Base-by-base conservation (phyloP, 2,329 filamentous ascomycete species). In the Coniella lustricola region DNA sequence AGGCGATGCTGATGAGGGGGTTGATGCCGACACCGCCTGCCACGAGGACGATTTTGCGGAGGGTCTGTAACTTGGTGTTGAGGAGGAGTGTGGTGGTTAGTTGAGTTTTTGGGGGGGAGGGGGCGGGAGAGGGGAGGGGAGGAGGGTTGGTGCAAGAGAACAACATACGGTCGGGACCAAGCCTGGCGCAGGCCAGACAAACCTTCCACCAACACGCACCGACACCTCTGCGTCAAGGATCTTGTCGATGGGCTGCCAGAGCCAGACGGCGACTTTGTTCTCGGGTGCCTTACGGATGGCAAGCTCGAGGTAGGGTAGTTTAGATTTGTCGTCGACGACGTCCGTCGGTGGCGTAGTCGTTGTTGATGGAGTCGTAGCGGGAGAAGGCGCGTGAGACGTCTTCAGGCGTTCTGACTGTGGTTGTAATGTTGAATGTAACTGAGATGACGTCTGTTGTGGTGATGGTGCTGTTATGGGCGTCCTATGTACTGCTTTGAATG, bases 21-120 rank as follows among this genome's bases (percentile, higher is more conserved):
- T 94, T 94, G 49, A 94, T 83, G 0, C 89, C 88, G 18, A 94
- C 82, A 1, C 88, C 89, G 1, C 87, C 88, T 0, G 87, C 88
- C 13, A 94, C 73, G 53, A 95, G 82, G 3, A 95, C 77, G 4
- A 85, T 73, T 46, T 77, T 80, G 37, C 73, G 50, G 31, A 52
- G 43, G 8, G 43, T 50, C 50, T 52, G 7, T 42, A 10, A 34
- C 12, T 12, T 12, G 32, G 32, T 12, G 32, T 12, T 7, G 32
- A 34, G 5, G 32, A 34, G 32, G 7, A n/a, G 32, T n/a, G n/a
- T n/a, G n/a, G n/a, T n/a, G n/a, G n/a, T n/a, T n/a, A n/a, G n/a
- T n/a, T n/a, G 25, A 29, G 25, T 29, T 5, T 29, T 29, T 29
- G 20, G 20, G 20, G 14, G 7, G 21, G 14, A 7, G 20, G 37